Evolutionary conservation across 371 early-diverging fungal species (phyloP).

Genomic region (Racocetra persica): DNA sequence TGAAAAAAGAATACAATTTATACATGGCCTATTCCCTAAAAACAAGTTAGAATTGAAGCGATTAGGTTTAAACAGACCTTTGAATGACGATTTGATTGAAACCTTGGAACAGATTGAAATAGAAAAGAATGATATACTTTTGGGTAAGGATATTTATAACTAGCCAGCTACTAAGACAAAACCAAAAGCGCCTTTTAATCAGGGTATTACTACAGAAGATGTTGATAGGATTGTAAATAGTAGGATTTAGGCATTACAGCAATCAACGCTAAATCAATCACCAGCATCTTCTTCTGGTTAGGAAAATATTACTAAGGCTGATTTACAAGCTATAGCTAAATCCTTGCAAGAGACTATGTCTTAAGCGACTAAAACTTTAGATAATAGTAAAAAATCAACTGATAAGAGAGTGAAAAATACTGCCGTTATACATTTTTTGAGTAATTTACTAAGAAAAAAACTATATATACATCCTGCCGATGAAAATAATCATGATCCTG

Average conservation of each 20-base stretch:
- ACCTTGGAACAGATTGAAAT: neutral
- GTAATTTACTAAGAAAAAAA: constrained; percentile 10
- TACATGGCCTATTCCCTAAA: too few relatives aligned
- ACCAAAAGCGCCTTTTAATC: neutral
- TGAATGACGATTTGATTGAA: neutral
- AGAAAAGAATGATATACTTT: neutral
- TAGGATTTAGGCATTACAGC: too few relatives aligned
- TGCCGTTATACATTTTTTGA: neutral
- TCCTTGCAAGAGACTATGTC: constrained; percentile 2
- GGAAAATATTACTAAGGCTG: too few relatives aligned
- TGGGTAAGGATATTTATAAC: too few relatives aligned
- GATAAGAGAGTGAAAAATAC: too few relatives aligned
- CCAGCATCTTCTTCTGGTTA: too few relatives aligned
- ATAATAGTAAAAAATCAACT: too few relatives aligned
- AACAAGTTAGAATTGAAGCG: too few relatives aligned
- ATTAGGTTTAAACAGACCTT: neutral
- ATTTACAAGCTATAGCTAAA: neutral
- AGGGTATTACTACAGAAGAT: constrained; percentile 9
- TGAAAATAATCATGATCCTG: neutral
- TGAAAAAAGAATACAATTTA: too few relatives aligned
- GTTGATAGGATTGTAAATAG: neutral
- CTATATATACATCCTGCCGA: neutral
- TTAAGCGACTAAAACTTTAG: too few relatives aligned
- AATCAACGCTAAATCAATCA: too few relatives aligned
- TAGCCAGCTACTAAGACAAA: constrained; percentile 1